Percentiles rank a stretch among this genome's conserved stretches.
Evolutionary conservation across 257 asterid genomes (phyloP).

Genomic region (Jacaranda copaia): DNA sequence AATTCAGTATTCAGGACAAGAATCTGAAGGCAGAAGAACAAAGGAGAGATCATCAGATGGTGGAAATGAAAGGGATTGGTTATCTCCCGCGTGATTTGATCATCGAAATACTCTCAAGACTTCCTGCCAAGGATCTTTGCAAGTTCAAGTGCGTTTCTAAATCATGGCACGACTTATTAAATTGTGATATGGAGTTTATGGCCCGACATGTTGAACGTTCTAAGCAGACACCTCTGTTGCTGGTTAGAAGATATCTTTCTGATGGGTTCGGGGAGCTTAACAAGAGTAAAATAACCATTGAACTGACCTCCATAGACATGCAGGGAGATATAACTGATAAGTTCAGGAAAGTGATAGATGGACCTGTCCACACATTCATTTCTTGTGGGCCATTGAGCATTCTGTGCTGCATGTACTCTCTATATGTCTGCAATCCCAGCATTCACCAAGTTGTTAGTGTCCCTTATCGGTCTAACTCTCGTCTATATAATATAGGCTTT

Average conservation of each 20-base stretch:
- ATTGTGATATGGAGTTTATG: conserved; percentile 40
- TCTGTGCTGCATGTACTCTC: conserved; percentile 44
- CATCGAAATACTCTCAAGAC: conserved; percentile 50
- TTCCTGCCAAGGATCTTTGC: conserved; percentile 50
- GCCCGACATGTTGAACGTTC: conserved; percentile 42
- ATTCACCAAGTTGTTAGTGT: conserved; percentile 45
- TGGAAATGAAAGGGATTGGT: conserved; percentile 39
- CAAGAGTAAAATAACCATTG: conserved; percentile 42
- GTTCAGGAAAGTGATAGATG: conserved; percentile 46
- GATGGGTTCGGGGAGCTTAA: conserved; percentile 33
- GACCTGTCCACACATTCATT: conserved; percentile 47
- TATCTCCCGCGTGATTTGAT: conserved; percentile 46
- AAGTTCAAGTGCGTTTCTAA: conserved; percentile 54
- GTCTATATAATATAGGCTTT: conserved; percentile 49
- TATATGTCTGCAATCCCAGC: conserved; percentile 55
- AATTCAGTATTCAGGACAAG: neutral
- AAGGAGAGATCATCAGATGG: neutral
- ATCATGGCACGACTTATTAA: conserved; percentile 44
- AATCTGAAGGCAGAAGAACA: neutral
- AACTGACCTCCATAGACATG: conserved; percentile 53
- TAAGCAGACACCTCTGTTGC: conserved; percentile 43
- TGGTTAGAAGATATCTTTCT: conserved; percentile 45
- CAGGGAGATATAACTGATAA: conserved; percentile 43
- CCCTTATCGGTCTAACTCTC: conserved; percentile 40
- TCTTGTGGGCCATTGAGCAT: conserved; percentile 48